Conservation (phyloP, 805 yeast species). For the Ogataea salicorniae region DNA sequence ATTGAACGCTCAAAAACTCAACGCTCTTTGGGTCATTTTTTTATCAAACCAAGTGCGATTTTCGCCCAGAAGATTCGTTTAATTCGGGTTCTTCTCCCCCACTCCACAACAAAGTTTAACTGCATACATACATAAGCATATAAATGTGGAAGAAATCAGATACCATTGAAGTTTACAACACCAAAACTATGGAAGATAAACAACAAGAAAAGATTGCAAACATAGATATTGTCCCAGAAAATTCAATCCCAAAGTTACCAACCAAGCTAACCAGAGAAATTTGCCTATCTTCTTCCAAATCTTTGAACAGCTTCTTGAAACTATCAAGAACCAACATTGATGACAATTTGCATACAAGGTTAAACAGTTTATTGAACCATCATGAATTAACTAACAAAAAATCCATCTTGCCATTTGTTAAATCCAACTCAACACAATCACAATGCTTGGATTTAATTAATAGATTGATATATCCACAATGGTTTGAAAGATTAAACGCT, state of each 20-base stretch:
- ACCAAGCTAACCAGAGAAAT: conserved; percentile 17
- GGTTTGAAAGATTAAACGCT: conserved; percentile 38
- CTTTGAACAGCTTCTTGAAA: conserved; percentile 32
- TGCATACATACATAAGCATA: too few relatives aligned
- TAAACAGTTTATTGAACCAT: conserved; percentile 35
- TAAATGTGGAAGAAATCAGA: too few relatives aligned
- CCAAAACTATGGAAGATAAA: too few relatives aligned
- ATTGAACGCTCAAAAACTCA: too few relatives aligned
- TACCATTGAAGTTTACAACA: too few relatives aligned
- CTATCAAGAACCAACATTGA: conserved; percentile 37
- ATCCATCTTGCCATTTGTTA: conserved; percentile 19
- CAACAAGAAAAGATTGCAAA: too few relatives aligned
- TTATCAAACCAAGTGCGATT: too few relatives aligned
- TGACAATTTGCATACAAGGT: conserved; percentile 39
- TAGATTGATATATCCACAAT: conserved; percentile 38
- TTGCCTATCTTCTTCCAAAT: conserved; percentile 31
- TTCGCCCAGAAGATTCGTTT: too few relatives aligned
- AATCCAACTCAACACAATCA: conserved; percentile 5
- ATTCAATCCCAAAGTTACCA: conserved; percentile 25
- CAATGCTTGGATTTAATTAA: conserved; percentile 34
- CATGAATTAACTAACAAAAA: conserved; percentile 16
- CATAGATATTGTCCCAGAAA: conserved; percentile 19
- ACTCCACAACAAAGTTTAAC: too few relatives aligned
- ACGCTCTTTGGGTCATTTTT: too few relatives aligned
- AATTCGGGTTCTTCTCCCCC: too few relatives aligned